Evolutionary conservation across 495 filamentous ascomycete genomes (phyloP), one percentile per base, ranked within the genome.

Genomic region (Xylaria venustula): DNA sequence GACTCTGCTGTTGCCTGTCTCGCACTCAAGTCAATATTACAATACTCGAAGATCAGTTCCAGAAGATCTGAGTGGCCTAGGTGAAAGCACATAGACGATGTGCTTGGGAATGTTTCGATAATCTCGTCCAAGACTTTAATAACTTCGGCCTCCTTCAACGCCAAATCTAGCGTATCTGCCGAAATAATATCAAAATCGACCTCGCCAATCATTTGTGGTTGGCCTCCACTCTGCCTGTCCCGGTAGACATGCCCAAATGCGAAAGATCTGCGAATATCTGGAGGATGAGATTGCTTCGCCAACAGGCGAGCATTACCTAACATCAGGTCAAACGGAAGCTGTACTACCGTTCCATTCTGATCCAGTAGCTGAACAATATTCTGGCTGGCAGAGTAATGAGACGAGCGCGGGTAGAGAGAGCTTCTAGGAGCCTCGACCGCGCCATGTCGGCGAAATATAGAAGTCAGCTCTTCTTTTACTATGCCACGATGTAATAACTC

Each of bases 141-240:
- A 3, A 91, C 89, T 70, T 98, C 94, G 1, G 94, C 94, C 73
- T 98, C 94, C 67, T 94, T 93, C 52, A 97, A 71, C 0, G 92
- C 86, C n/a, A 95, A 78, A 68, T 98, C 91, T 23, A 90, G 71
- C 2, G 87, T 87, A 62, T 92, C 87, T 52, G 85, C 80, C 0
- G 90, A 92, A 15, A 94, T 81, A 64, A 98, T 92, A 77, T 98
- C 95, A 72, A 96, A 98, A 68, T 98, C 94, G 7, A 93, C 92
- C 69, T 98, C 95, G 44, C 88, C 87, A 71, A 90, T 88, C 54
- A 87, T 89, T 63, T 83, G 83, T 25, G 94, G 95, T 66, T 96
- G 88, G 5, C 90, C 91, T 55, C 87, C 86, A 34, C 81, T 82
- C 30, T 83, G 85, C 15, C 73, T 76, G 49, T 96, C 91, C 47